Conservation (phyloP, 1,139 yeast genomes). For the Blastobotrys buckinghamii region DNA sequence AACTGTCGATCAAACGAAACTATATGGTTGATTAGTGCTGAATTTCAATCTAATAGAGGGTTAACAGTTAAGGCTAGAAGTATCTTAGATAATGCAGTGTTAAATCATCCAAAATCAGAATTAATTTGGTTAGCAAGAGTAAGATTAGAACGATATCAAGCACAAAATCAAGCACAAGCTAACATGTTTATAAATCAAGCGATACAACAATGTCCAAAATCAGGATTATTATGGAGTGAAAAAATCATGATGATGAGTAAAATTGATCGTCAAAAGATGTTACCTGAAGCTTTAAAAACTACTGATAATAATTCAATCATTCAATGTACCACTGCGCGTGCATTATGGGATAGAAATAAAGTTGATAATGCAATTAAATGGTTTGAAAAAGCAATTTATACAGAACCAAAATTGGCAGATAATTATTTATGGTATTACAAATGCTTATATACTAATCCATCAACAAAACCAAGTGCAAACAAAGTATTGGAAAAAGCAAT, state of each 20-base stretch:
- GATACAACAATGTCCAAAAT: conserved; percentile 51
- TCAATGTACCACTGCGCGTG: conserved; percentile 57
- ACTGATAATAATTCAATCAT: conserved; percentile 59
- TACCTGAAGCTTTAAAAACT: conserved; percentile 59
- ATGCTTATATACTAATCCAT: conserved; percentile 27
- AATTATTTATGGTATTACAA: conserved; percentile 66
- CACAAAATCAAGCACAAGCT: conserved; percentile 45
- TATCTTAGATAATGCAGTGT: conserved; percentile 59
- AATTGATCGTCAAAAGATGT: conserved; percentile 47
- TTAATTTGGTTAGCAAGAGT: conserved; percentile 55
- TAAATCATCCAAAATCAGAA: conserved; percentile 42
- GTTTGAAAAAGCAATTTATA: conserved; percentile 62
- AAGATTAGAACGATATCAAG: conserved; percentile 43
- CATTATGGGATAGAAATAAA: conserved; percentile 66
- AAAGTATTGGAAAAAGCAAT: conserved; percentile 26
- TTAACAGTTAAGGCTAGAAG: conserved; percentile 63
- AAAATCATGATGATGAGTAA: conserved; percentile 46
- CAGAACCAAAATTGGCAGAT: conserved; percentile 63
- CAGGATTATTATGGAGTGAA: conserved; percentile 60
- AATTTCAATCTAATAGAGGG: conserved; percentile 41
- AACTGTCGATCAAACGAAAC: conserved; percentile 39
- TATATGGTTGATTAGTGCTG: conserved; percentile 56
- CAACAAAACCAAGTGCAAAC: conserved; percentile 6
- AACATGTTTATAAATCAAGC: conserved; percentile 54
- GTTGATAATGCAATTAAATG: conserved; percentile 61